These are phyloP conservation scores for Conringia planisiliqua DNA, from an alignment of 345 rosid genomes.

Conservation along the genomic window DNA sequence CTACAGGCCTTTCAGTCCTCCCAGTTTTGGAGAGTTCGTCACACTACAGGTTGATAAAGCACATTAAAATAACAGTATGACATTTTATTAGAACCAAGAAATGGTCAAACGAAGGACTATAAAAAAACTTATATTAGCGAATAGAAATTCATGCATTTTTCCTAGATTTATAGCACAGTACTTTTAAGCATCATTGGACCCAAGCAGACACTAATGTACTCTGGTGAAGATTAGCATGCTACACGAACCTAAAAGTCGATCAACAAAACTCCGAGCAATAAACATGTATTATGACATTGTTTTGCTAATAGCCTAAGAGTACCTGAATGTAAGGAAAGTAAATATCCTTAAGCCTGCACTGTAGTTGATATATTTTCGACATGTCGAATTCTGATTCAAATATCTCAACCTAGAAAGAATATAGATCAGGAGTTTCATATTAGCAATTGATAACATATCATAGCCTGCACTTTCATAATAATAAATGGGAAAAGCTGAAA, in stretches of 20 bases:
- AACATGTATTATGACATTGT: not conserved
- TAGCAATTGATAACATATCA: not conserved
- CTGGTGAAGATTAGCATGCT: not conserved
- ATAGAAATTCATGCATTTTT: not conserved
- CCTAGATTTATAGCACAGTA: not conserved
- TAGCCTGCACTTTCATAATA: not conserved
- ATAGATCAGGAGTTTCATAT: conserved; percentile 1
- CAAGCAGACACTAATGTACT: not conserved
- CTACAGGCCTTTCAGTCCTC: conserved; percentile 53
- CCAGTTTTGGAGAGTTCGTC: conserved; percentile 51
- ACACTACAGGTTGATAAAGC: conserved; percentile 40
- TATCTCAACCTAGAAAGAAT: conserved; percentile 56
- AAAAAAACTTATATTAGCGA: not conserved
- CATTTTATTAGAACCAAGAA: not conserved
- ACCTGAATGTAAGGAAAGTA: conserved; percentile 90
- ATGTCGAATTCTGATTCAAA: conserved; percentile 42
- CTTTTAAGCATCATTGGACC: not conserved
- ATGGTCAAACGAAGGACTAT: not conserved
- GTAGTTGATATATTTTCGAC: conserved; percentile 42
- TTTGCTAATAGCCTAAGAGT: not conserved
- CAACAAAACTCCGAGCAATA: not conserved
- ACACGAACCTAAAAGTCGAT: not conserved
- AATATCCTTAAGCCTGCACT: conserved; percentile 75
- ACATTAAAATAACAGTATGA: not conserved
- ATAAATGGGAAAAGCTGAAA: not conserved